Conservation (phyloP, 2,329 filamentous ascomycete species). For the Sphaerostilbella broomeana region DNA sequence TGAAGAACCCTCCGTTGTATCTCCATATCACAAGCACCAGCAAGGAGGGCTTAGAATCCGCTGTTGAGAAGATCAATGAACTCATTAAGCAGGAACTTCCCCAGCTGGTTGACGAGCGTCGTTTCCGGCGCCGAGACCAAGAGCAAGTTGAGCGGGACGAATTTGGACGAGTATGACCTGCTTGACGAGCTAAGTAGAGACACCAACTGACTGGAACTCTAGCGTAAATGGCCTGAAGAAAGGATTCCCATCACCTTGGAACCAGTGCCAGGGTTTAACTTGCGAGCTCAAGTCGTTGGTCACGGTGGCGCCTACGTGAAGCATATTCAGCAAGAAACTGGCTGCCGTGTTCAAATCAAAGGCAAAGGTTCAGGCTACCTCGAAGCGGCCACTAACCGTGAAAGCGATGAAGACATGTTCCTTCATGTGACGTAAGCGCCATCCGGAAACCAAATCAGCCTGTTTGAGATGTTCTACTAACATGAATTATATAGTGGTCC, state of each 20-base stretch:
- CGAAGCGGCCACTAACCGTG: conserved; percentile 77
- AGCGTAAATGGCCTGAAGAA: conserved; percentile 99
- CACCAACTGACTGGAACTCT: too few species aligned
- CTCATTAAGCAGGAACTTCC: conserved; percentile 94
- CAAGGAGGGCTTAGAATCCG: conserved; percentile 85
- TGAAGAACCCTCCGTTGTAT: conserved; percentile 83
- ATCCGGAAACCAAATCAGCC: conserved; percentile 20
- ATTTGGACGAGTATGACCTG: conserved; percentile 62
- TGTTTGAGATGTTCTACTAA: conserved; percentile 19
- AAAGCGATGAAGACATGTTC: conserved; percentile 96
- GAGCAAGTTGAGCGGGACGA: conserved; percentile 84
- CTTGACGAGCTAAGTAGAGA: too few species aligned
- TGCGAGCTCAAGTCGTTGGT: conserved; percentile 92
- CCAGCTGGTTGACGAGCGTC: conserved; percentile 87
- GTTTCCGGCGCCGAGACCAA: conserved; percentile 77
- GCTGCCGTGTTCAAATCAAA: conserved; percentile 96
- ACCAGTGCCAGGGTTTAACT: conserved; percentile 87
- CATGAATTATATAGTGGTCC: conserved; percentile 58
- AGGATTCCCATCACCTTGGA: conserved; percentile 88
- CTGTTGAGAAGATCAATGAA: conserved; percentile 83
- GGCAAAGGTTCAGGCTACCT: conserved; percentile 91
- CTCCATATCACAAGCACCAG: conserved; percentile 90
- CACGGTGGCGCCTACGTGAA: conserved; percentile 94
- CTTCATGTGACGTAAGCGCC: conserved; percentile 80
- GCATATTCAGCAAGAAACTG: conserved; percentile 92